Conservation (phyloP, 768 basidiomycete genomes). For the Tylopilus sp. region DNA sequence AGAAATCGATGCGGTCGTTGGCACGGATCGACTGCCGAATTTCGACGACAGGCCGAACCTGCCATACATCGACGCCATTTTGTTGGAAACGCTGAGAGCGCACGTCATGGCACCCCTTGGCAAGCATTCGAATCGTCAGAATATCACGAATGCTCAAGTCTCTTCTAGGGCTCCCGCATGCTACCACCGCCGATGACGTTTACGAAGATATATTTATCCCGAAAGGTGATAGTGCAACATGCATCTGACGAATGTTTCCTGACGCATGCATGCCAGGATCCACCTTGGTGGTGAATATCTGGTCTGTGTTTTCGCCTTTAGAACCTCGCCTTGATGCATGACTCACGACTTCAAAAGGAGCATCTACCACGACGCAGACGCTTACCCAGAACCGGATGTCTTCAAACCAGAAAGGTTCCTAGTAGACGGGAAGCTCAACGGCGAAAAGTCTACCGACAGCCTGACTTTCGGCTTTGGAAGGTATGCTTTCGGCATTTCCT, state of each 20-base stretch:
- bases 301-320: too few species aligned
- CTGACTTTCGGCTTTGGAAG: slow-evolving; percentile 18
- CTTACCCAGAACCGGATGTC: slow-evolving; percentile 8
- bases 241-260: neutral
- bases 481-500: slow-evolving; percentile 1
- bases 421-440: slow-evolving; percentile 5
- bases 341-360: slow-evolving; percentile 7
- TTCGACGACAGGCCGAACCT: neutral
- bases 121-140: neutral
- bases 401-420: slow-evolving; percentile 27
- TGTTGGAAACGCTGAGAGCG: neutral
- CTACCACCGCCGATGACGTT: neutral
- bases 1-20: neutral
- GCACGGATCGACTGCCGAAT: neutral
- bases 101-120: slow-evolving; percentile 5
- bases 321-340: neutral
- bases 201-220: neutral
- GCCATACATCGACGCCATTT: neutral
- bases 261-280: slow-evolving; percentile 8
- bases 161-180: slow-evolving; percentile 14
- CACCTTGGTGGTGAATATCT: slow-evolving; percentile 16
- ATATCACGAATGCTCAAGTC: neutral
- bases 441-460: neutral
- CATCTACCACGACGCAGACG: slow-evolving; percentile 7
- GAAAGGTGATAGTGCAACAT: slow-evolving; percentile 1